Conservation (phyloP, 2,329 filamentous ascomycete species). For the Sarocladiaceae sp. region DNA sequence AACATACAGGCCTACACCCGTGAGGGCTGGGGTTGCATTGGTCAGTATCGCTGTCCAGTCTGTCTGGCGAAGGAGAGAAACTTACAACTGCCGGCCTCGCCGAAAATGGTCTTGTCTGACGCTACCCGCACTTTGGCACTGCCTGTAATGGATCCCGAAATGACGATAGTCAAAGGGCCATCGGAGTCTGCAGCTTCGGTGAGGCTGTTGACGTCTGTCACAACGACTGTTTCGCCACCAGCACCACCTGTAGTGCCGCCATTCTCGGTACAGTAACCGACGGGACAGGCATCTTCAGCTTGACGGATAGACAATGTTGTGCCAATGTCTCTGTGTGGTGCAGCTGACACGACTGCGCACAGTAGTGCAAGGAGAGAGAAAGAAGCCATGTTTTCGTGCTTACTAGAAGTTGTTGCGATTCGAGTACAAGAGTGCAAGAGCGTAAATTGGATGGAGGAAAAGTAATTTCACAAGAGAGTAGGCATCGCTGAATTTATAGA, state of each 20-base stretch:
- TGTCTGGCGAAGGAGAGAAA: background rate
- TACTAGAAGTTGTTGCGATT: background rate
- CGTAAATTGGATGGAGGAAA: background rate
- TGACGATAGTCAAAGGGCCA: constrained; percentile 24
- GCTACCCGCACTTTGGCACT: constrained; percentile 25
- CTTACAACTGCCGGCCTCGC: constrained; percentile 24
- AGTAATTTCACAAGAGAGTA: too few relatives aligned
- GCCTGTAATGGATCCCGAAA: constrained; percentile 23
- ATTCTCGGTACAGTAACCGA: constrained; percentile 30
- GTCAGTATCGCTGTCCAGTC: background rate
- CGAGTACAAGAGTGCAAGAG: background rate
- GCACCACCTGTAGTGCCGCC: constrained; percentile 27
- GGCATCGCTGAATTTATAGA: too few relatives aligned
- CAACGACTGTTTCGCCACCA: constrained; percentile 23
- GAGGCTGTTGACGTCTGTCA: constrained; percentile 20
- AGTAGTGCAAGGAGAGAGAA: background rate
- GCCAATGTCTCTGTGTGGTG: background rate
- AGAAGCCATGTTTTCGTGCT: background rate
- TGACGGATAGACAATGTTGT: constrained; percentile 30
- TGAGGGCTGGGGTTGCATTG: constrained; percentile 20
- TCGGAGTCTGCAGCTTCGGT: constrained; percentile 20
- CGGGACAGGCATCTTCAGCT: constrained; percentile 39
- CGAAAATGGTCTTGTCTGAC: constrained; percentile 41
- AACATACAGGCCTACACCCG: constrained; percentile 42
- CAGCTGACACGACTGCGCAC: background rate